These are phyloP conservation scores for Wakefieldia striispora DNA, from an alignment of 768 basidiomycete genomes.

Conservation along the genomic window DNA sequence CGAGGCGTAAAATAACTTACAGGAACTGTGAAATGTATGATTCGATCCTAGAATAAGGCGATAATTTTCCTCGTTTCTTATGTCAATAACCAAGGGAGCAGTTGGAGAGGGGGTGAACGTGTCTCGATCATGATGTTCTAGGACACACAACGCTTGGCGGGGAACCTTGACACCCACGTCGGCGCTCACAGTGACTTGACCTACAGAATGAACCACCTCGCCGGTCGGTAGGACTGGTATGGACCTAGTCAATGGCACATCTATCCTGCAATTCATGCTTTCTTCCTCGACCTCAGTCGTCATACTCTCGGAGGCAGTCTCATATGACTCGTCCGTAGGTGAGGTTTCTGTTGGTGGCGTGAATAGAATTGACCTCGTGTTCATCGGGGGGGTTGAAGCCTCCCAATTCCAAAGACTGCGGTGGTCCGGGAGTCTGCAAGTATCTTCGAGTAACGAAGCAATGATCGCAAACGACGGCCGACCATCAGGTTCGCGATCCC, in stretches of 20 bases:
- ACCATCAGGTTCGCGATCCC: slow-evolving; percentile 50
- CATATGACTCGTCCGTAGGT: slow-evolving; percentile 24
- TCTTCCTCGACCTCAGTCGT: slow-evolving; percentile 15
- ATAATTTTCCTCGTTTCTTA: slow-evolving; percentile 65
- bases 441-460: slow-evolving; percentile 42
- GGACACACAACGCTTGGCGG: neutral
- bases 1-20: slow-evolving; percentile 38
- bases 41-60: slow-evolving; percentile 49
- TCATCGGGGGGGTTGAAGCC: neutral
- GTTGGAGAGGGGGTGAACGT: slow-evolving; percentile 31
- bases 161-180: slow-evolving; percentile 24
- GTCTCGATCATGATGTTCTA: neutral
- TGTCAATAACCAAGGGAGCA: slow-evolving; percentile 39
- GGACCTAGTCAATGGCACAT: slow-evolving; percentile 20
- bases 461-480: slow-evolving; percentile 55
- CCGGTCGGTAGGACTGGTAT: neutral
- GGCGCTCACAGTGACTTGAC: slow-evolving; percentile 3
- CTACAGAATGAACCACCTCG: neutral
- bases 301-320: slow-evolving; percentile 28
- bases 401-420: neutral
- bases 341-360: slow-evolving; percentile 13
- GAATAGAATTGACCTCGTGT: neutral
- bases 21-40: slow-evolving; percentile 67
- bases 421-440: slow-evolving; percentile 40
- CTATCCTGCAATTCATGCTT: slow-evolving; percentile 10